Percentiles rank a stretch among this genome's conserved stretches.
These are phyloP conservation scores for Achaetomium macrosporum DNA, from an alignment of 2,329 filamentous ascomycete species.

Conservation along the genomic window DNA sequence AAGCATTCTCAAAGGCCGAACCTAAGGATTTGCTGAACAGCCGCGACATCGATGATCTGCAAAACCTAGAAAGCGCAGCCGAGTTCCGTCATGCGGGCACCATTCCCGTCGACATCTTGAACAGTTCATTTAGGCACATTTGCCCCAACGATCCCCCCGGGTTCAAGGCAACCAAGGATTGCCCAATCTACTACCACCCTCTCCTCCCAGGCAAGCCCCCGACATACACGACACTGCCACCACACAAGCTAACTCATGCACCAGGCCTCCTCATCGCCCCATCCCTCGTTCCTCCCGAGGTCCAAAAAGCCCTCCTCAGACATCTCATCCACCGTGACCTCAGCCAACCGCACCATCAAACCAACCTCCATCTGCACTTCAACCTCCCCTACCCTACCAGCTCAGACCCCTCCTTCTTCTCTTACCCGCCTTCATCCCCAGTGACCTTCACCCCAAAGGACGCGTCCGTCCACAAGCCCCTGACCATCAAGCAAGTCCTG, in stretches of 20 bases:
- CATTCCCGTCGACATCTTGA: slow-evolving; percentile 39
- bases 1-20: slow-evolving; percentile 61
- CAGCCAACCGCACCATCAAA: slow-evolving; percentile 65
- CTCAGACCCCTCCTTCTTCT: slow-evolving; percentile 46
- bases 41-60: slow-evolving; percentile 51
- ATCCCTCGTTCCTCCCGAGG: slow-evolving; percentile 59
- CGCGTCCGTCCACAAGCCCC: slow-evolving; percentile 64
- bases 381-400: slow-evolving; percentile 29
- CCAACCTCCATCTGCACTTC: slow-evolving; percentile 58
- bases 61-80: slow-evolving; percentile 32
- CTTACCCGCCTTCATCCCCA: slow-evolving; percentile 41
- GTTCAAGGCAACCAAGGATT: slow-evolving; percentile 33
- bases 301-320: slow-evolving; percentile 66
- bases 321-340: slow-evolving; percentile 64
- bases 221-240: not conserved
- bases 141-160: slow-evolving; percentile 30
- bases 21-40: slow-evolving; percentile 45
- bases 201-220: slow-evolving; percentile 58
- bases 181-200: slow-evolving; percentile 56
- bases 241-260: not conserved
- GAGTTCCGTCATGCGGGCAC: slow-evolving; percentile 41
- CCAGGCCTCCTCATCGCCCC: slow-evolving; percentile 76
- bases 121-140: slow-evolving; percentile 39
- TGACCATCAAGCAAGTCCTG: slow-evolving; percentile 64
- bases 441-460: slow-evolving; percentile 64